phyloP scores from a whole-genome alignment of 2,329 filamentous ascomycete species.

The Fusarium palustre region DNA sequence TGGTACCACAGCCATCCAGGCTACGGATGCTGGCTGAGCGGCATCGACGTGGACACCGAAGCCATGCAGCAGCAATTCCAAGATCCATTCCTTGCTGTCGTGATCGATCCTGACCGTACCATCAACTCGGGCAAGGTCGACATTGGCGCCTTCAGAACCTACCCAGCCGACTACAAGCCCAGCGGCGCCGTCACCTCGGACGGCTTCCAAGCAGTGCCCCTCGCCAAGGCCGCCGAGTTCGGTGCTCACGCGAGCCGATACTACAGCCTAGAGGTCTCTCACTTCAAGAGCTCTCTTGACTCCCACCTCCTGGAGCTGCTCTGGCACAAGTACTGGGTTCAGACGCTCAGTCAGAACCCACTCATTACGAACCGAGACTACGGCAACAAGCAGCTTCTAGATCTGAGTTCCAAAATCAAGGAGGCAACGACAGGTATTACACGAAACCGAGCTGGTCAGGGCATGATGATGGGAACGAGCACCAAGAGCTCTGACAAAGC shows the following conservation, averaged over 20 bases:
- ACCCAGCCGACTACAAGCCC: conserved; percentile 78
- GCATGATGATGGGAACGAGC: conserved; percentile 43
- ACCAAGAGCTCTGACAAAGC: conserved; percentile 56
- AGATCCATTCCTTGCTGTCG: conserved; percentile 94
- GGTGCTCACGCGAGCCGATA: conserved; percentile 92
- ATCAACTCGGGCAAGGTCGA: conserved; percentile 96
- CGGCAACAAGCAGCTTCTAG: conserved; percentile 89
- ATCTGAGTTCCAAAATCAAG: conserved; percentile 84
- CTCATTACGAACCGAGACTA: conserved; percentile 94
- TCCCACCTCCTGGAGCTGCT: conserved; percentile 85
- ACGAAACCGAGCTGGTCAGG: conserved; percentile 45
- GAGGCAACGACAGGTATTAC: conserved; percentile 64
- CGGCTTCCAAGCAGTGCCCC: conserved; percentile 81
- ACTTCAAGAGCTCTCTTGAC: conserved; percentile 95
- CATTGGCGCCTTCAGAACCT: conserved; percentile 96
- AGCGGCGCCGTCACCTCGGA: conserved; percentile 53
- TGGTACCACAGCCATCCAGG: conserved; percentile 99
- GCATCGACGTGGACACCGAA: conserved; percentile 94
- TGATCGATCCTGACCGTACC: conserved; percentile 95
- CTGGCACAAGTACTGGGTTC: conserved; percentile 99
- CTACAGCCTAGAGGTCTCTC: conserved; percentile 89
- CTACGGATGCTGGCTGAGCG: conserved; percentile 97
- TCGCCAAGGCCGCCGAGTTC: conserved; percentile 96
- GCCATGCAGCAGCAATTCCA: conserved; percentile 84
- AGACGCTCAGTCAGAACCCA: conserved; percentile 91